These are phyloP conservation scores for Knoxia roxburghii DNA, from an alignment of 257 asterid genomes.

Conservation along the genomic window DNA sequence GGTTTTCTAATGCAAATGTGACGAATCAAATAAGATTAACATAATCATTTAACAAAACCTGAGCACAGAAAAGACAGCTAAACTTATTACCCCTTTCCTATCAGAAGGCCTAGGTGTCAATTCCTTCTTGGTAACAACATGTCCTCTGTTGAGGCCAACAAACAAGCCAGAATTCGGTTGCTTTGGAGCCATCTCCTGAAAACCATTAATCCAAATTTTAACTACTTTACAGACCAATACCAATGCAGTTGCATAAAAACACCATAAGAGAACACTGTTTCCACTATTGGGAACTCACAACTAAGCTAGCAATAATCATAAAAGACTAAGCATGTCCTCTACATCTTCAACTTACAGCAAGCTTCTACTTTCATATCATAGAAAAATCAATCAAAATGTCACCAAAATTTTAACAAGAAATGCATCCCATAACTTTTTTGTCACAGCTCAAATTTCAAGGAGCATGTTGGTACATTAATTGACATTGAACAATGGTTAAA, in stretches of 20 bases:
- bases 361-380: no score
- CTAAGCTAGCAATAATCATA: not conserved
- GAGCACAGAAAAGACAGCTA: not conserved
- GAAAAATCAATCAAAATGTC: no score
- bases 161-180: conserved; percentile 46
- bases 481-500: not conserved
- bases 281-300: not conserved
- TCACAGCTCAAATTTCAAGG: not conserved
- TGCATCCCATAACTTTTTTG: not conserved
- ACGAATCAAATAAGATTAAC: no score
- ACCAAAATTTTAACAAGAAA: not conserved
- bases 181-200: conserved; percentile 44
- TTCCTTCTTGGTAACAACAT: conserved; percentile 48
- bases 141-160: conserved; percentile 58
- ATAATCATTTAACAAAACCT: not conserved
- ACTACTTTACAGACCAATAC: not conserved
- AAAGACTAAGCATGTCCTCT: not conserved
- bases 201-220: not conserved
- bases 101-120: conserved; percentile 52
- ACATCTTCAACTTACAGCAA: not conserved
- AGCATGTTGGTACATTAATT: not conserved
- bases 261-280: not conserved
- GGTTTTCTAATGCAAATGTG: conserved; percentile 31
- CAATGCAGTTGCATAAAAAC: not conserved
- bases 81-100: conserved; percentile 42